Percentiles rank a stretch among this genome's conserved stretches.
These are phyloP conservation scores for Zoysia japonica DNA, from an alignment of 176 grass and related monocot genomes.

Conservation along the genomic window DNA sequence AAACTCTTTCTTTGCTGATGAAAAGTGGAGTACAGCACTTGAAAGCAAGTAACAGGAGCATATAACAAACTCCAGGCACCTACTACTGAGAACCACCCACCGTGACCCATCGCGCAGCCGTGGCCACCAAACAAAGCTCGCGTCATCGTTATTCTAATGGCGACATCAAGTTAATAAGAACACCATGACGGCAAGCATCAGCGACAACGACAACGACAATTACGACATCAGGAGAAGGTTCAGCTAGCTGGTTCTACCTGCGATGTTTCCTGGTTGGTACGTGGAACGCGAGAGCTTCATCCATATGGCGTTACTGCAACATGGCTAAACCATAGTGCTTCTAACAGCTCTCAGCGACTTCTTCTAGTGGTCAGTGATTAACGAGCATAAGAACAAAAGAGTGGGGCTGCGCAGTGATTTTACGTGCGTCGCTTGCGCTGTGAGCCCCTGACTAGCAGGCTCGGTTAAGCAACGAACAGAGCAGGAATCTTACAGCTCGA, in stretches of 20 bases:
- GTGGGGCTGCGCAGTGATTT: slow-evolving; percentile 17
- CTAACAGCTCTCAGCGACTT: slow-evolving; percentile 44
- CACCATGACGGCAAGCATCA: slow-evolving; percentile 4
- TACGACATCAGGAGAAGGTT: no score
- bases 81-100: slow-evolving; percentile 28
- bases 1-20: background rate
- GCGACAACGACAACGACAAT: background rate
- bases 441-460: background rate
- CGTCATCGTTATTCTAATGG: background rate
- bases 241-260: no score
- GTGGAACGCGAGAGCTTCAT: background rate
- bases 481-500: slow-evolving; percentile 33
- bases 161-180: slow-evolving; percentile 1
- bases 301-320: background rate
- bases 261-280: no score
- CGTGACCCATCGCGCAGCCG: slow-evolving; percentile 19
- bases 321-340: background rate
- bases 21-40: slow-evolving; percentile 15
- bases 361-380: background rate
- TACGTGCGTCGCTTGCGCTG: slow-evolving; percentile 11
- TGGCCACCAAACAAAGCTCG: slow-evolving; percentile 9
- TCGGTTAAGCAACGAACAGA: slow-evolving; percentile 53
- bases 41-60: background rate
- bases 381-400: slow-evolving; percentile 3
- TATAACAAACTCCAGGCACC: slow-evolving; percentile 36